Percentiles rank a stretch among this genome's conserved stretches.
These are phyloP conservation scores for Pseudocercospora crystallina DNA, from an alignment of 2,329 filamentous ascomycete species.

Conservation along the genomic window DNA sequence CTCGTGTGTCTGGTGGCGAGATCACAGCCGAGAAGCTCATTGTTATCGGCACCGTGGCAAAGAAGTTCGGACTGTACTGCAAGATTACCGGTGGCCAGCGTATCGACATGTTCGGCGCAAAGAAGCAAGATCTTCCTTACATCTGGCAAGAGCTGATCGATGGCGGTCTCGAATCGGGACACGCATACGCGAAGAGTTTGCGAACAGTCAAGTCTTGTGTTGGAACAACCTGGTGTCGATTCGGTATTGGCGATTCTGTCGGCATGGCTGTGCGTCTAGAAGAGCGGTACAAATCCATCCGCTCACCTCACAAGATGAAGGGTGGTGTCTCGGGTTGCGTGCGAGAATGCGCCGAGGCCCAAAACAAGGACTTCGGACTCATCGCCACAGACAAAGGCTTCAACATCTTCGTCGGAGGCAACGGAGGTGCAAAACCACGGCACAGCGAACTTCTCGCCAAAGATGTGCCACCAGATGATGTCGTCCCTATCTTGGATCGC, in stretches of 20 bases:
- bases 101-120: conserved; percentile 90
- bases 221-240: conserved; percentile 87
- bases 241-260: conserved; percentile 84
- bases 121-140: conserved; percentile 77
- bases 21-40: conserved; percentile 86
- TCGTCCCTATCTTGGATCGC: conserved; percentile 80
- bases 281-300: conserved; percentile 87
- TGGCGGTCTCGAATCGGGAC: conserved; percentile 84
- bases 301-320: conserved; percentile 82
- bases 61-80: conserved; percentile 80
- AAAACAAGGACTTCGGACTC: conserved; percentile 89
- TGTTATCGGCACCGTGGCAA: conserved; percentile 77
- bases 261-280: conserved; percentile 86
- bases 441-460: conserved; percentile 83
- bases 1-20: conserved; percentile 78
- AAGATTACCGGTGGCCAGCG: conserved; percentile 92
- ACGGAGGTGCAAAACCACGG: conserved; percentile 80
- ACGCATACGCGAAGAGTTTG: conserved; percentile 86
- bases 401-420: conserved; percentile 88
- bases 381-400: conserved; percentile 92
- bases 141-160: conserved; percentile 82
- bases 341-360: conserved; percentile 88
- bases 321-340: conserved; percentile 88
- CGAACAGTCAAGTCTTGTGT: conserved; percentile 91
- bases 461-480: conserved; percentile 78